Base-by-base conservation (phyloP, 192 early-diverging fungal genomes). In the Dissophora ornata region DNA sequence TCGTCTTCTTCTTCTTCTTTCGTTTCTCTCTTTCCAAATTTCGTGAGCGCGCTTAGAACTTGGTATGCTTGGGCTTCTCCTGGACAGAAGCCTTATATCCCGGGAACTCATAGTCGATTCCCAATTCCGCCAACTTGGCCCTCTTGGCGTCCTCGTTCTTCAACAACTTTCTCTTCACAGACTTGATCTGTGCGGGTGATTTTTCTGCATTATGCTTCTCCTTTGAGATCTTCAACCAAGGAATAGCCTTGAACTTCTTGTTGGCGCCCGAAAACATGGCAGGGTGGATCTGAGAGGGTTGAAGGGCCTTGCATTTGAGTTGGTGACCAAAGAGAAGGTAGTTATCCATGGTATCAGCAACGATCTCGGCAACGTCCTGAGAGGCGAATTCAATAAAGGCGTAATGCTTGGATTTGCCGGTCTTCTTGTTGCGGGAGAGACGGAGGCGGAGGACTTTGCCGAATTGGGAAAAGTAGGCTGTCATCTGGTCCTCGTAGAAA, bases 301-400 rank as follows among this genome's bases (percentile, higher is more conserved):
- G 60, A 10, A 63, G 47, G n/a, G 51, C 69, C 79, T 81, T 83
- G 87, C 95, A 96, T 78, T 90, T 87, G 32, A 98, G 83, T 22
- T 94, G 52, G 47, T 89, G 91, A 54, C 89, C 90, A 59, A 86
- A 93, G 66, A 98, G 70, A 61, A 96, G 61, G 71, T 98, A 98
- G 86, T 96, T 95, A 83, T 99, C 65, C 97, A 99, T 99, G 13
- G 97, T 99, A 21, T 95, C 91, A 12, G 94, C 95, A 3, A 96
- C 97, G 55, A 98, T 95, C 49, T 86, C 56, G 18, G 97, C 97
- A 13, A 95, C 94, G 44, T 93, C 90, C 32, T 79, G 77, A 45
- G 87, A 82, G 7, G 75, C 83, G 69, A 99, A 99, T 79, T 98
- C 94, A 60, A 99, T 92, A 62, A 96, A 99, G 1, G 91, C 97